Conservation (phyloP, 208 protist genomes). For the Blastocrithidia nonstop region DNA sequence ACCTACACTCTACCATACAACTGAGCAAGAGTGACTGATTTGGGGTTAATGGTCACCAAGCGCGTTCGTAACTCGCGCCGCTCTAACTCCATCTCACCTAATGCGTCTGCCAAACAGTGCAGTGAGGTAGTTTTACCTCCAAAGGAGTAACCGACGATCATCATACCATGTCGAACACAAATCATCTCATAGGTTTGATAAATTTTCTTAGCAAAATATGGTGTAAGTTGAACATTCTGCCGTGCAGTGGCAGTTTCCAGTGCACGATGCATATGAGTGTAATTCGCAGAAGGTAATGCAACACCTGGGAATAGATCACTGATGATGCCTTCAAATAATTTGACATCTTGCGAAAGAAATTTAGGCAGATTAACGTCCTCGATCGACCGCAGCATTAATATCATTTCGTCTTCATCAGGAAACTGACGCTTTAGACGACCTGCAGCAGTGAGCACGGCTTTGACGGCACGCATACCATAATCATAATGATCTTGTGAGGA, state of each 20-base stretch:
- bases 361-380: conserved; percentile 93
- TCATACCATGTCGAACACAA: conserved; percentile 94
- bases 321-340: conserved; percentile 93
- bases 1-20: conserved; percentile 93
- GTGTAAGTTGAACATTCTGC: conserved; percentile 78
- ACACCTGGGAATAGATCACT: conserved; percentile 90
- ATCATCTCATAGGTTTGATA: conserved; percentile 95
- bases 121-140: conserved; percentile 85
- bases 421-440: conserved; percentile 82
- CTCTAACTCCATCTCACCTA: conserved; percentile 59
- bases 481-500: conserved; percentile 97
- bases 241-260: conserved; percentile 34
- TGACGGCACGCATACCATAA: conserved; percentile 95
- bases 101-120: conserved; percentile 71
- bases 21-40: conserved; percentile 90
- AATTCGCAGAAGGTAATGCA: conserved; percentile 70
- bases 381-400: conserved; percentile 92
- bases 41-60: conserved; percentile 90
- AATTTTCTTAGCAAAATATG: conserved; percentile 85
- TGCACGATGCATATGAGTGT: conserved; percentile 72
- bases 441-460: conserved; percentile 90
- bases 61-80: conserved; percentile 65
- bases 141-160: conserved; percentile 93
- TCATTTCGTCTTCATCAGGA: conserved; percentile 86
- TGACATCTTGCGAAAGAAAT: conserved; percentile 91